Conservation (phyloP, 139 green algal genomes). For the Closterium sp. region DNA sequence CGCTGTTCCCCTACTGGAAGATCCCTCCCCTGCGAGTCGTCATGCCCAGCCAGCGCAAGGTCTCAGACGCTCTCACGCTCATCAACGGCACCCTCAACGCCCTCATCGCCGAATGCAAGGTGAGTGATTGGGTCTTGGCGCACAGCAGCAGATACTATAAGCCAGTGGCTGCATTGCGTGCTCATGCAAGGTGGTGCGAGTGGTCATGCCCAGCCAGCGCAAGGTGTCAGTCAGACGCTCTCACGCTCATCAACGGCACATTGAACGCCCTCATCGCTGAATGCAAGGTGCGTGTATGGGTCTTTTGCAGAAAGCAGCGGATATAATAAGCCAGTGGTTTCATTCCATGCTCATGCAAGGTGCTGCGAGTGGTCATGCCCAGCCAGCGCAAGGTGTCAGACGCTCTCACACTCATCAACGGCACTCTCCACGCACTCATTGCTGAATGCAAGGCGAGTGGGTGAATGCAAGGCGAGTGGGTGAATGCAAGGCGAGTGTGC, state of each 20-base stretch:
- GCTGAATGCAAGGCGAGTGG: too few relatives aligned
- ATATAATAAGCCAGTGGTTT: too few relatives aligned
- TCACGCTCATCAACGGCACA: constrained; percentile 70
- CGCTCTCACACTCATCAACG: constrained; percentile 65
- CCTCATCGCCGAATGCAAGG: constrained; percentile 74
- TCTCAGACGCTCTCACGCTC: constrained; percentile 30
- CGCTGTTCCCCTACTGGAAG: constrained; percentile 88
- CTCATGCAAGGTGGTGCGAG: background rate
- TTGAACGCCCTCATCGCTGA: constrained; percentile 78
- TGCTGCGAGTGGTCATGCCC: background rate
- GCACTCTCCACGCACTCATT: constrained; percentile 81
- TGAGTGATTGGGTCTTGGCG: too few relatives aligned
- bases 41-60: constrained; percentile 51
- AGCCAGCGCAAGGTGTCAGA: background rate
- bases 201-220: background rate
- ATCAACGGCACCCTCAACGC: constrained; percentile 80
- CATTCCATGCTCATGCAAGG: too few relatives aligned
- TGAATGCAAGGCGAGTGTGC: too few relatives aligned
- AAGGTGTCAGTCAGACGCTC: background rate
- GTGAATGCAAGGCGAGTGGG: too few relatives aligned
- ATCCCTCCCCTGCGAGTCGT: constrained; percentile 60
- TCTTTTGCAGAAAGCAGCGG: too few relatives aligned
- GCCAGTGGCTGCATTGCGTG: too few relatives aligned
- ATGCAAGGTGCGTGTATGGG: background rate
- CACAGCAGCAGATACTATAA: too few relatives aligned